Evolutionary conservation across 192 early-diverging fungal genomes (phyloP).

Genomic region (Umbelopsis vinacea): DNA sequence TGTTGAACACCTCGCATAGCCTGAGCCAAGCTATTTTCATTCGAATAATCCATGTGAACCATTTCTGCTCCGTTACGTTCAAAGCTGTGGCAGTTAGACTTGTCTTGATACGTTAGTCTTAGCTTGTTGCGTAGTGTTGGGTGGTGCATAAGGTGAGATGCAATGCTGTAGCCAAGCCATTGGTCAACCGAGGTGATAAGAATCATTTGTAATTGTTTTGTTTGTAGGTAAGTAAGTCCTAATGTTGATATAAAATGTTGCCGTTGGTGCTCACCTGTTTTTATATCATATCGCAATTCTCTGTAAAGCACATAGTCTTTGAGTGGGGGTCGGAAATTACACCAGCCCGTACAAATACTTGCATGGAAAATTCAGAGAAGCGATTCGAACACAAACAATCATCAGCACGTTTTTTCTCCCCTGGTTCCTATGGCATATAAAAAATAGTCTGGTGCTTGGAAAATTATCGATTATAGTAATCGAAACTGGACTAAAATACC

Average conservation of each 20-base stretch:
- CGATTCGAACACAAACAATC: background rate
- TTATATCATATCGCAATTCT: no score
- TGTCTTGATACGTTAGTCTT: constrained; percentile 29
- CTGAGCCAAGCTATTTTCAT: constrained; percentile 29
- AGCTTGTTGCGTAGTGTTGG: constrained; percentile 23
- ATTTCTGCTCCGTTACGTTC: constrained; percentile 29
- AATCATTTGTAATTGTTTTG: constrained; percentile 26
- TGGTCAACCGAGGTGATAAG: constrained; percentile 38
- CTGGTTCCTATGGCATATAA: background rate
- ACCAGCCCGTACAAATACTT: background rate
- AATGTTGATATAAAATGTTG: background rate
- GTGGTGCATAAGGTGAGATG: constrained; percentile 27
- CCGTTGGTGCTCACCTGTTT: no score
- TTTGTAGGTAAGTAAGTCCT: background rate
- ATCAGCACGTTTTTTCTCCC: background rate
- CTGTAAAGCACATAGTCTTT: no score
- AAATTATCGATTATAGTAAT: constrained; percentile 17
- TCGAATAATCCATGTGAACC: constrained; percentile 24
- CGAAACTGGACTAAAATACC: background rate
- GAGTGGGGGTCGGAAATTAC: constrained; percentile 7
- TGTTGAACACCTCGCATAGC: constrained; percentile 34
- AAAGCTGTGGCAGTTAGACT: constrained; percentile 26
- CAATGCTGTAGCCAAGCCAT: constrained; percentile 33
- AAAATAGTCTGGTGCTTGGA: constrained; percentile 4
- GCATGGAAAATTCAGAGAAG: background rate